A percentile compares a stretch with the other conserved stretches of the same genome.
phyloP scores from a whole-genome alignment of 1,284 basidiomycete species.

The Austroboletus olivaceoglutinosus region DNA sequence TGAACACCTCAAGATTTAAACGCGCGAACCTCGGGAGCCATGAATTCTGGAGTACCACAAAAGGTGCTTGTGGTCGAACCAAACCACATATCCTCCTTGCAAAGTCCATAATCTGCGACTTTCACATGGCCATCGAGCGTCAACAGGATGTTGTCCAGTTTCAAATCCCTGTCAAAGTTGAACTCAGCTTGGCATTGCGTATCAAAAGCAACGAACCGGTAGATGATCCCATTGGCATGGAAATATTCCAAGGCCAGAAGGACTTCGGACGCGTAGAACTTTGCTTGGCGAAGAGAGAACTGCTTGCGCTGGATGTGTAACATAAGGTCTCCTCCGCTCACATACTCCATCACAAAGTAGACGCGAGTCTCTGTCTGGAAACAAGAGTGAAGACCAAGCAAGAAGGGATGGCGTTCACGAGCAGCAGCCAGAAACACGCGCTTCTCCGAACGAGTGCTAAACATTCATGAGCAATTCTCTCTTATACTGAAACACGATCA shows the following conservation, averaged over 20 bases:
- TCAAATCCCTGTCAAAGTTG: conserved; percentile 73
- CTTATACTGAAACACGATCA: conserved; percentile 1
- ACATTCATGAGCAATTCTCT: conserved; percentile 7
- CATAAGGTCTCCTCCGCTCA: conserved; percentile 94
- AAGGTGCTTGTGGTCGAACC: conserved; percentile 98
- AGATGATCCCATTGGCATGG: conserved; percentile 97
- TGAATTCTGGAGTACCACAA: conserved; percentile 99
- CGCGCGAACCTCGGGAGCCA: conserved; percentile 89
- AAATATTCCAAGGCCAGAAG: conserved; percentile 97
- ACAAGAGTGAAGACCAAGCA: conserved; percentile 96
- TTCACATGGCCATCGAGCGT: conserved; percentile 98
- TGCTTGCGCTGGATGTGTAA: conserved; percentile 93
- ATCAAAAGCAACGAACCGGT: conserved; percentile 60
- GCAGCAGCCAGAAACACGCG: conserved; percentile 97
- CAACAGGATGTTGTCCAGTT: conserved; percentile 97
- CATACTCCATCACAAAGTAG: conserved; percentile 93
- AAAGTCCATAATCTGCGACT: conserved; percentile 98
- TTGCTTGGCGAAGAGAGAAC: conserved; percentile 94
- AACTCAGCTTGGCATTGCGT: not conserved
- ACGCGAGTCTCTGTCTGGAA: conserved; percentile 99
- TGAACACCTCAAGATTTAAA: not conserved
- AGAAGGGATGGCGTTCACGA: conserved; percentile 95
- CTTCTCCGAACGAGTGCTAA: conserved; percentile 97
- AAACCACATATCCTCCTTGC: conserved; percentile 99
- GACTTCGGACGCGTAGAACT: conserved; percentile 99